Evolutionary conservation across 225 moss, liverwort and hornwort genomes (phyloP), one percentile per base, ranked within the genome.

Genomic region (Anthoceros angustus): DNA sequence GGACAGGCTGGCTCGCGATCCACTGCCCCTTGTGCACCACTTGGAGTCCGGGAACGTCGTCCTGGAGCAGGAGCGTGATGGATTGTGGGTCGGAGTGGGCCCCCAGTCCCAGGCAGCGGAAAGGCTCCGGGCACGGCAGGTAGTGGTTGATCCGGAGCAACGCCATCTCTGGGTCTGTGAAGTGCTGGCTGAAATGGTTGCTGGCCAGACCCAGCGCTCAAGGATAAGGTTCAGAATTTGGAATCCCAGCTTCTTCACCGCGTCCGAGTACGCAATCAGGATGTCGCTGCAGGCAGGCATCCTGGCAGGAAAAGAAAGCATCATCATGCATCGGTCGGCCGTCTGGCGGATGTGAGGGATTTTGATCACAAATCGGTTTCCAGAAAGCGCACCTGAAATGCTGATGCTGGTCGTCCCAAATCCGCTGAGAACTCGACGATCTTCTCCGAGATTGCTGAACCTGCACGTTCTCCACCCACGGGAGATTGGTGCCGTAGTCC

Each of bases 31-130:
- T 82, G 42, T 78, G 86, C 75, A 71, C 78, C 15, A 95, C 72
- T 65, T 95, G 95, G 78, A 95, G 70, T 7, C 95, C 91, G 8
- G 79, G 83, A 20, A 91, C 88, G 66, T 82, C 78, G 70, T 82
- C 82, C 70, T 91, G 86, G 63, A 74, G 72, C 38, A 95, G 70
- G 45, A 95, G 75, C 40, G 95, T 91, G 48, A 95, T 63, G 0
- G 91, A 74, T 41, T 81, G 88, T 39, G 91, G 85, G 61, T 95
- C 94, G 0, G 94, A 91, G 64, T 95, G 94, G 0, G 88, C 86
- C 7, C 85, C 80, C 6, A 95, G 70, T n/a, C 91, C 95, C 71
- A 95, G 73, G 0, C 91, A 88, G 3, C 88, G 79, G 18, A 74
- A 80, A 5, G 95, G 85, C 40, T 86, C 74, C 2, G 95, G 95